Evolutionary conservation across 768 basidiomycete species (phyloP).

Genomic region (Leucocoprinus birnbaumii): DNA sequence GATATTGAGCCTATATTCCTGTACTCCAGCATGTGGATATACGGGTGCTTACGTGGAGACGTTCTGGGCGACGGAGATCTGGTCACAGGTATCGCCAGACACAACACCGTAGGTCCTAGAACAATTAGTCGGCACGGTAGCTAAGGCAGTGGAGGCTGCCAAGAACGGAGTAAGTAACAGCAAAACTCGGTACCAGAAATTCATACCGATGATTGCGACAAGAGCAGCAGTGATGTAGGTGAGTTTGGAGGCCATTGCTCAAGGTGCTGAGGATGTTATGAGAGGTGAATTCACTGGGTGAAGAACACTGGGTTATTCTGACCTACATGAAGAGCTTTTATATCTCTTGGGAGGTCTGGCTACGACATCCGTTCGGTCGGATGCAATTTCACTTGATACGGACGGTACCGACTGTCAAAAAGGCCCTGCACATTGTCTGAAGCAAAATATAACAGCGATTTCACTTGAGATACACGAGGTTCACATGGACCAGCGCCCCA

Average conservation of each 20-base stretch:
- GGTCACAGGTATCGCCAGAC: conserved; percentile 52
- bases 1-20: not conserved
- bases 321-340: not conserved
- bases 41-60: conserved; percentile 41
- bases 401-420: too few species aligned
- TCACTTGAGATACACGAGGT: not conserved
- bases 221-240: not conserved
- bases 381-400: too few species aligned
- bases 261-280: not conserved
- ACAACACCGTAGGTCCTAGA: conserved; percentile 50
- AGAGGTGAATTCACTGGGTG: not conserved
- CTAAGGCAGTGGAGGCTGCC: not conserved
- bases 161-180: not conserved
- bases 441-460: not conserved
- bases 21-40: not conserved
- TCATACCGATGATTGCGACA: not conserved
- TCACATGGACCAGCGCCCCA: not conserved
- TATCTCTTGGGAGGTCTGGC: not conserved
- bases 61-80: conserved; percentile 43
- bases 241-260: not conserved
- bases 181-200: not conserved
- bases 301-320: not conserved
- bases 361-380: not conserved
- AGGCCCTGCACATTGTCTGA: too few species aligned
- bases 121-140: conserved; percentile 26